Evolutionary conservation across 768 basidiomycete genomes (phyloP), one percentile per base, ranked within the genome.

Genomic region (Pleurotus tuber-regium): DNA sequence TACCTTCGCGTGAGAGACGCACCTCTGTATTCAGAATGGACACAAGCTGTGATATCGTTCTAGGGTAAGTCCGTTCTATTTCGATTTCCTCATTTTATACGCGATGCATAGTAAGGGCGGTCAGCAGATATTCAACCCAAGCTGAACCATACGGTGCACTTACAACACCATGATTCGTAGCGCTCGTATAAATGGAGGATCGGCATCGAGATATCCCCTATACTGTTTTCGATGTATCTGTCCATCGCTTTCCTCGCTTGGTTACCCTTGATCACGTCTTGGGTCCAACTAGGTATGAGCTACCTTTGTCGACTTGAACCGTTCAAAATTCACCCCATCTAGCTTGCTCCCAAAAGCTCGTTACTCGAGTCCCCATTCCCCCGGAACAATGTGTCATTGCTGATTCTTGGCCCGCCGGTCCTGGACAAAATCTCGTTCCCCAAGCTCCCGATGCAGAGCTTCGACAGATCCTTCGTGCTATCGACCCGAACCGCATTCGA

Each of bases 351-450:
- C 49, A 50, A 57, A 33, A 31, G 11, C 30, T 43, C 25, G 1
- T 26, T 41, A 24, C 21, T 43, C 53, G 53, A 50, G 36, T 39
- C 4, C 49, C 39, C n/a, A 39, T 41, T 23, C 39, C 49, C n/a
- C 23, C 39, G 4, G 49, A 50, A 16, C 49, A 50, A 50, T 50
- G 49, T n/a, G 16, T 50, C 12, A 42, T 54, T 12, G 53, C 59
- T 16, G 66, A 67, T 39, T 52, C 57, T n/a, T 82, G 80, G 79
- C 79, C 79, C 11, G 62, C 69, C 1, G 80, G 79, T 14, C 78
- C 77, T 10, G 79, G 79, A 16, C 59, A 64, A 29, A 36, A 61
- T 12, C 64, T 78, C 18, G 57, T 65, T 16, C 67, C 77, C 4
- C 78, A 80, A 59, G 53, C 66, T 23, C 77, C 77, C 10, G 64